Conservation (phyloP, 495 filamentous ascomycete genomes). For the Aspergillus heteromorphus region DNA sequence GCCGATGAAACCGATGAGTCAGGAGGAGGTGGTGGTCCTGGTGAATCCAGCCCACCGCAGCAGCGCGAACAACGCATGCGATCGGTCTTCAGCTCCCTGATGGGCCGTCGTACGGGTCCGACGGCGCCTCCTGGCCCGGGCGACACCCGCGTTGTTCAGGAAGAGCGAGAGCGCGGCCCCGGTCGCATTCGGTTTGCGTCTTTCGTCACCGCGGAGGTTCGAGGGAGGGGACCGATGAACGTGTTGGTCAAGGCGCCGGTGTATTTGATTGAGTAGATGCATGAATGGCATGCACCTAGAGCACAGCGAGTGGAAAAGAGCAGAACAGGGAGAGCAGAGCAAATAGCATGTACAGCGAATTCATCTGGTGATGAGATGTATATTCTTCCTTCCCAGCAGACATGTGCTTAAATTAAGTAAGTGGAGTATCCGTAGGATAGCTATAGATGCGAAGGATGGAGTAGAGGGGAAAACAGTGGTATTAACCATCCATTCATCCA, state of each 20-base stretch:
- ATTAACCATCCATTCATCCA: too few species aligned
- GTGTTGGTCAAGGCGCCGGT: constrained; percentile 87
- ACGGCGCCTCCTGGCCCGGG: constrained; percentile 9
- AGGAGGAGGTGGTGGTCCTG: neutral
- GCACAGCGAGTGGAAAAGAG: neutral
- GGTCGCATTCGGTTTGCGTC: constrained; percentile 68
- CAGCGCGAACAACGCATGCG: constrained; percentile 33
- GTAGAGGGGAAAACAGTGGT: too few species aligned
- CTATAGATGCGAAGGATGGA: too few species aligned
- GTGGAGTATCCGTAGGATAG: too few species aligned
- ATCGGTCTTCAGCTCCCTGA: constrained; percentile 47
- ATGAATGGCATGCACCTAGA: too few species aligned
- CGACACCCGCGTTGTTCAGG: neutral
- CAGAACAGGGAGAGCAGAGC: neutral
- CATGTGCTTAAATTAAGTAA: too few species aligned
- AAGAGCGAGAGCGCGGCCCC: constrained; percentile 12
- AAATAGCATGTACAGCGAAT: too few species aligned
- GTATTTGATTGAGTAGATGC: constrained; percentile 60
- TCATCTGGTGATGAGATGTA: too few species aligned
- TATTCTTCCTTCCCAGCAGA: too few species aligned
- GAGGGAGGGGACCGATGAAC: constrained; percentile 53
- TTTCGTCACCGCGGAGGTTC: constrained; percentile 81
- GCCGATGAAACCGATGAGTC: constrained; percentile 19
- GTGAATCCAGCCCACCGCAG: constrained; percentile 3
- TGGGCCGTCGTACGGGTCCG: constrained; percentile 31